Evolutionary conservation across 2,329 filamentous ascomycete genomes (phyloP).

Genomic region (Botrytis fragariae): DNA sequence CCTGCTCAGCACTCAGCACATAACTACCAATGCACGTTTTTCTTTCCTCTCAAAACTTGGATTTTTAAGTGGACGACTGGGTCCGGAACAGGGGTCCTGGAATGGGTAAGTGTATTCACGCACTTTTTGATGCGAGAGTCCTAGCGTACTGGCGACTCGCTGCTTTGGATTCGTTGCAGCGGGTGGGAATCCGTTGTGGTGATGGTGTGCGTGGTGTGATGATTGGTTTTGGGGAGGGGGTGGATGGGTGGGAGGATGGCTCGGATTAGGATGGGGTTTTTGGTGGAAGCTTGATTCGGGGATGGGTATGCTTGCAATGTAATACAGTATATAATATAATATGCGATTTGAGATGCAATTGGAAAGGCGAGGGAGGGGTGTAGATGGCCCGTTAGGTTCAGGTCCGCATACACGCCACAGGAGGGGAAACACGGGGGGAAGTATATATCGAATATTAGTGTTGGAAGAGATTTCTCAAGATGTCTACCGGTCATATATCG

Average conservation of each 20-base stretch:
- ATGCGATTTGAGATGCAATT: not conserved
- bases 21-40: not conserved
- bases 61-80: not conserved
- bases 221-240: not conserved
- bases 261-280: not conserved
- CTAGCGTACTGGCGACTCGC: not conserved
- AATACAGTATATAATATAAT: not conserved
- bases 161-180: not conserved
- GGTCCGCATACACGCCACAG: not conserved
- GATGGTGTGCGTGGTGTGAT: not conserved
- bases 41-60: not conserved
- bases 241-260: not conserved
- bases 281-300: not conserved
- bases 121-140: not conserved
- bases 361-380: not conserved
- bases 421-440: not conserved
- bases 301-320: not conserved
- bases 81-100: not conserved
- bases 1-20: not conserved
- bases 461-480: not conserved
- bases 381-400: not conserved
- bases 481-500: not conserved
- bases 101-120: not conserved
- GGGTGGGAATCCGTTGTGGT: not conserved
- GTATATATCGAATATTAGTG: not conserved